Evolutionary conservation across 768 basidiomycete genomes (phyloP), one percentile per base, ranked within the genome.

Genomic region (Trametes cinnabarina): DNA sequence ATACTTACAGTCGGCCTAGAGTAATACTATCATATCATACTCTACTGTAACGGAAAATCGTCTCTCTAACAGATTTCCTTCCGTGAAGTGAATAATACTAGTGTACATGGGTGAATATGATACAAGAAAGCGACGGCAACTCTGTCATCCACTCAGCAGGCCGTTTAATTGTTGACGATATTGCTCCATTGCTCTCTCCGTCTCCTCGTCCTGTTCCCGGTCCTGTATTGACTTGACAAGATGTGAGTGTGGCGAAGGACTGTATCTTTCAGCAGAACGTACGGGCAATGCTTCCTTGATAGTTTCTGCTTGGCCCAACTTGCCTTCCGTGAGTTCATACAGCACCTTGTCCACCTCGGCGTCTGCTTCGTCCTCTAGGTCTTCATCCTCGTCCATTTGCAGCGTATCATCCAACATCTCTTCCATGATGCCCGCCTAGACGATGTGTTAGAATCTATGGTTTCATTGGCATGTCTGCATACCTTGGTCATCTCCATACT

Each of bases 401-500:
- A 99, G 76, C 42, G 86, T 92, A 65, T 97, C 95, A 59, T 94
- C 94, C 51, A 99, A 75, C 97, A 98, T 98, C 71, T 99, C 97
- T 65, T 94, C 92, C 84, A 98, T 86, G 61, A 99, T 92, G 2
- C 97, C 97, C 32, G 94, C 94, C 95, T 98, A 63, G 10, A 41
- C 41, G 28, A 5, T 40, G 32, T 19, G 34, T 4, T 26, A 30
- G 43, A 9, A 7, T 20, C 12, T 9, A 4, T n/a, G 19, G 7
- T n/a, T 23, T 23, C 11, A 44, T 8, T 42, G 4, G 20, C 19
- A 14, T 26, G 28, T 17, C 15, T 7, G 52, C 77, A 39, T 63
- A 89, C 96, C 84, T 98, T 98, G 61, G 92, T 98, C 97, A 98
- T 98, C 74, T 99, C 97, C 88, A 95, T 93, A 65, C 90, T 93